These are phyloP conservation scores for Naganishia cerealis DNA, from an alignment of 1,284 basidiomycete genomes.

Conservation along the genomic window DNA sequence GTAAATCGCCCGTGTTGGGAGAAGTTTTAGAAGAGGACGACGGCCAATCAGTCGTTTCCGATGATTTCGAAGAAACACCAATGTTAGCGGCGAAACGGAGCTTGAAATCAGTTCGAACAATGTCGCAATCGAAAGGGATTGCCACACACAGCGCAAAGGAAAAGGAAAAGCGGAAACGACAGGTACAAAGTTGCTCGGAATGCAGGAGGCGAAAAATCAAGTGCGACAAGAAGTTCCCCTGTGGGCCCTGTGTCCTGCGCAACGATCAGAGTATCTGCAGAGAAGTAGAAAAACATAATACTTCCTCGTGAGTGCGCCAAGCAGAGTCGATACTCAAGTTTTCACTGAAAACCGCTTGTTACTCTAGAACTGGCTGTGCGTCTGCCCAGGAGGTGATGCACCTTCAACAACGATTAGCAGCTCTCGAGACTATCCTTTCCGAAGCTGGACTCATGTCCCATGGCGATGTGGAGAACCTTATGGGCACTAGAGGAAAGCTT, in stretches of 20 bases:
- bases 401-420: conserved; percentile 52
- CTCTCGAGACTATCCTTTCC: conserved; percentile 50
- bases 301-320: conserved; percentile 31
- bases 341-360: background rate
- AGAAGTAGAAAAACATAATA: conserved; percentile 49
- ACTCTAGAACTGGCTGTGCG: conserved; percentile 44
- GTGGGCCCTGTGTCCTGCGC: conserved; percentile 50
- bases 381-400: conserved; percentile 49
- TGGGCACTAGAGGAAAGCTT: conserved; percentile 37
- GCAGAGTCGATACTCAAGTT: conserved; percentile 10
- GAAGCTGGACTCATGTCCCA: conserved; percentile 47
- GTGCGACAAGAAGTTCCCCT: conserved; percentile 54
- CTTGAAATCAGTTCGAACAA: conserved; percentile 10
- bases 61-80: conserved; percentile 22
- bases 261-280: conserved; percentile 53
- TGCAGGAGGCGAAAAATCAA: conserved; percentile 55
- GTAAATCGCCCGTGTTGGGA: conserved; percentile 16
- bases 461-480: conserved; percentile 49
- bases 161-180: conserved; percentile 47
- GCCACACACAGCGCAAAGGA: conserved; percentile 26
- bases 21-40: conserved; percentile 17
- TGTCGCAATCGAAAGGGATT: conserved; percentile 9
- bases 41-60: conserved; percentile 23
- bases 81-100: conserved; percentile 6
- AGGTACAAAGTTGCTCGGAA: conserved; percentile 55